These are phyloP conservation scores for Barnettozyma californica DNA, from an alignment of 805 yeast genomes.

Conservation along the genomic window DNA sequence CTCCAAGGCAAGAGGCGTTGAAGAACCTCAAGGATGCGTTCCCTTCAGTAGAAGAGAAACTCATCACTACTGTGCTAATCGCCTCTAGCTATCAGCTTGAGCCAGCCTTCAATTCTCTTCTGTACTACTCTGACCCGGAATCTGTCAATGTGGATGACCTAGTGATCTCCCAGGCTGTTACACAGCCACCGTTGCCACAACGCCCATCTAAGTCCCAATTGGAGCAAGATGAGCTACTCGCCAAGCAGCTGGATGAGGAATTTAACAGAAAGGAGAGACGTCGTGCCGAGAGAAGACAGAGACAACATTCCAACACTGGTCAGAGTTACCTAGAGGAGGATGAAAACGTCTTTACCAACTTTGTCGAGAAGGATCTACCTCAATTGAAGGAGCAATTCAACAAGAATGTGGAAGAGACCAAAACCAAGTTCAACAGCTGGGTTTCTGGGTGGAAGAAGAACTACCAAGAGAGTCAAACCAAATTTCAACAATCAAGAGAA, in stretches of 20 bases:
- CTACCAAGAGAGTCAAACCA: conserved; percentile 16
- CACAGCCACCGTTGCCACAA: conserved; percentile 31
- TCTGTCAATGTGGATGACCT: conserved; percentile 42
- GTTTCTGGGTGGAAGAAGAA: conserved; percentile 26
- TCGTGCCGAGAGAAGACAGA: conserved; percentile 26
- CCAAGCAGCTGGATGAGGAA: conserved; percentile 71
- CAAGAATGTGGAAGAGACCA: conserved; percentile 78
- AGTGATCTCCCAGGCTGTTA: conserved; percentile 20
- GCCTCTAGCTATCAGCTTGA: conserved; percentile 81
- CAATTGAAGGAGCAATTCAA: conserved; percentile 62
- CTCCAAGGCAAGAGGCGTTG: conserved; percentile 50
- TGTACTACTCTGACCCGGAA: conserved; percentile 72
- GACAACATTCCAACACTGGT: conserved; percentile 8
- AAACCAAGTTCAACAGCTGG: conserved; percentile 73
- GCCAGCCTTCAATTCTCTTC: conserved; percentile 82
- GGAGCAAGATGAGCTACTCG: conserved; percentile 75
- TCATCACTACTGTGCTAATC: conserved; percentile 72
- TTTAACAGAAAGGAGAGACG: conserved; percentile 32
- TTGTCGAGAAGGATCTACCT: conserved; percentile 49
- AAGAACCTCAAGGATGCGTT: conserved; percentile 77
- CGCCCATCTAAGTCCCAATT: conserved; percentile 38
- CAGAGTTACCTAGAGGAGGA: conserved; percentile 30
- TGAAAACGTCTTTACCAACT: conserved; percentile 49
- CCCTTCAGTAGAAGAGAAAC: conserved; percentile 67
- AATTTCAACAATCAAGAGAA: conserved; percentile 11